Percentiles rank a stretch among this genome's conserved stretches.
Evolutionary conservation across 257 asterid species (phyloP).

Genomic region (Solanum medicagineum): DNA sequence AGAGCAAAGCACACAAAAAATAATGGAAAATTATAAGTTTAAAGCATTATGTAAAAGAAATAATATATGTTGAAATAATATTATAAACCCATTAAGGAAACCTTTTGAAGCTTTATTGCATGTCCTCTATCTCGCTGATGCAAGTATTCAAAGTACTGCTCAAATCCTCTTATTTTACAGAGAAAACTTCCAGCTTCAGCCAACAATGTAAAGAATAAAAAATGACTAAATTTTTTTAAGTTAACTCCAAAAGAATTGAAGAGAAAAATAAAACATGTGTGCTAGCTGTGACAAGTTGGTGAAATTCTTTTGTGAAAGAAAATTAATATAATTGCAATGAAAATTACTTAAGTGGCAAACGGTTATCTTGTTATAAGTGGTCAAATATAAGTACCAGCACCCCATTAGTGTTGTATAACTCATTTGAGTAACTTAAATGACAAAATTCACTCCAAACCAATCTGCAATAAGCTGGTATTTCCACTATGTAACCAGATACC

Average conservation of each 20-base stretch:
- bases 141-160: background rate
- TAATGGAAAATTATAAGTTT: background rate
- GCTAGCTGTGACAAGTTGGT: background rate
- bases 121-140: background rate
- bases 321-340: background rate
- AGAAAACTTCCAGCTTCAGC: background rate
- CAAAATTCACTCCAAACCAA: background rate
- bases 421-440: background rate
- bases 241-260: background rate
- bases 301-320: background rate
- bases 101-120: background rate
- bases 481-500: slow-evolving; percentile 24
- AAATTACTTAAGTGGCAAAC: background rate
- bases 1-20: background rate
- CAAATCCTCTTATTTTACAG: background rate
- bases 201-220: background rate
- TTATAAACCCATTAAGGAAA: background rate
- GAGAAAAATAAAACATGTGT: background rate
- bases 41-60: background rate
- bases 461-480: background rate
- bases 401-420: background rate
- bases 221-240: background rate
- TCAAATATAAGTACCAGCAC: background rate
- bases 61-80: background rate
- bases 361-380: background rate